These are phyloP conservation scores for Wallacemonas sp. DNA, from an alignment of 208 protist genomes.

Conservation along the genomic window DNA sequence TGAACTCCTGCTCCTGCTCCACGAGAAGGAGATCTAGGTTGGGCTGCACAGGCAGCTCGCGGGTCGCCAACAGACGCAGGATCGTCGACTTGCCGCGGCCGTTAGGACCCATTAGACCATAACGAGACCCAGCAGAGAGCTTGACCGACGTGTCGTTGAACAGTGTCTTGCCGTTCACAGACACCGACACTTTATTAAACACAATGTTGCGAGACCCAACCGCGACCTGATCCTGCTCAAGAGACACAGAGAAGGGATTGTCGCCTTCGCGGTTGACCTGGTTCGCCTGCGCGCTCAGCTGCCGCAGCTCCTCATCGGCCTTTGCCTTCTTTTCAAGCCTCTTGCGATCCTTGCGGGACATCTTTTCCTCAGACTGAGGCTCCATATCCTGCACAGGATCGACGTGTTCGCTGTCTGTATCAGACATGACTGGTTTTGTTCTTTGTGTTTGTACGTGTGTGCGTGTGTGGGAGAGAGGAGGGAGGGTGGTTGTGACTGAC, in stretches of 20 bases:
- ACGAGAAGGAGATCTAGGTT: conserved; percentile 95
- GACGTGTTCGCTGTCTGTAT: conserved; percentile 1
- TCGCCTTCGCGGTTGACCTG: conserved; percentile 65
- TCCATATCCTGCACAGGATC: not conserved
- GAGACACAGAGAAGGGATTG: conserved; percentile 82
- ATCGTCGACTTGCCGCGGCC: conserved; percentile 95
- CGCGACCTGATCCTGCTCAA: conserved; percentile 50
- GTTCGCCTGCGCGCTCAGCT: conserved; percentile 52
- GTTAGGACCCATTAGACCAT: conserved; percentile 96
- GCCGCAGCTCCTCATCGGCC: conserved; percentile 50
- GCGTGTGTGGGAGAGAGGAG: not conserved
- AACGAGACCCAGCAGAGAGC: conserved; percentile 88
- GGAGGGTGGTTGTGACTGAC: not conserved
- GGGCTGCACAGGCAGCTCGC: conserved; percentile 88
- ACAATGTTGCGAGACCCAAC: conserved; percentile 84
- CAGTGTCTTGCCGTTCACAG: conserved; percentile 82
- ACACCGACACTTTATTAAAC: conserved; percentile 84
- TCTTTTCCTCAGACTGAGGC: not conserved
- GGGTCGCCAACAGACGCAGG: conserved; percentile 81
- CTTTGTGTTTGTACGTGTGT: conserved; percentile 5
- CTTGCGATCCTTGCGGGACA: conserved; percentile 78
- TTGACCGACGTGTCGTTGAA: conserved; percentile 80
- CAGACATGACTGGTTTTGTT: too few species aligned
- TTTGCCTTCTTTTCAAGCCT: conserved; percentile 61
- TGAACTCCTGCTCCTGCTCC: conserved; percentile 96